Conservation (phyloP, 1,139 yeast species). For the Sugiyamaella castrensis region DNA sequence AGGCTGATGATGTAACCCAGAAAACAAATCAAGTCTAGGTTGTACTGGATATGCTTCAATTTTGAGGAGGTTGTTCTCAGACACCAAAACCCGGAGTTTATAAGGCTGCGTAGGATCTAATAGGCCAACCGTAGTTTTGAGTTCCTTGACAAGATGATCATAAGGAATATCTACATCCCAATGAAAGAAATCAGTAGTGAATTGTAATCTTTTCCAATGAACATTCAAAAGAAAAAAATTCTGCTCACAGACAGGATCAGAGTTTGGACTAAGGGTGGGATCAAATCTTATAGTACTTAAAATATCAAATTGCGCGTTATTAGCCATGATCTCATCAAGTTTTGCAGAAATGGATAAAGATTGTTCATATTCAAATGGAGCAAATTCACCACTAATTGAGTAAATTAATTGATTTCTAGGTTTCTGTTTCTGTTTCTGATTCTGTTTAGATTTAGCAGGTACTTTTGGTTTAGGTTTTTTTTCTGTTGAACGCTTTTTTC, state of each 20-base stretch:
- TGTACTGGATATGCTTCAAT: conserved; percentile 51
- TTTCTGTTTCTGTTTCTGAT: too few species aligned
- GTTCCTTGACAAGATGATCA: conserved; percentile 43
- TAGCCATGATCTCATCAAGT: conserved; percentile 10
- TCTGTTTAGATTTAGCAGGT: too few species aligned
- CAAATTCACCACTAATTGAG: conserved; percentile 1
- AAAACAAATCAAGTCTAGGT: conserved; percentile 42
- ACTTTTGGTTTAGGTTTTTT: too few species aligned
- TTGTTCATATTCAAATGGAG: conserved; percentile 13
- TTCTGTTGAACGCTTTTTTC: too few species aligned
- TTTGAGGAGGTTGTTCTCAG: conserved; percentile 47
- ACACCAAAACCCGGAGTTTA: conserved; percentile 58
- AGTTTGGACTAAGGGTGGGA: conserved; percentile 45
- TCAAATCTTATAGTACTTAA: conserved; percentile 73
- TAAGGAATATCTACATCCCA: conserved; percentile 47
- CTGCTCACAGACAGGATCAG: conserved; percentile 17
- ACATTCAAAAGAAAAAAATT: conserved; percentile 55
- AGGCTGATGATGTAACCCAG: conserved; percentile 39
- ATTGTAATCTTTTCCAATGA: conserved; percentile 59
- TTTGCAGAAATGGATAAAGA: not conserved
- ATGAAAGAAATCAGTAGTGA: conserved; percentile 54
- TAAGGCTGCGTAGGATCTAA: conserved; percentile 43
- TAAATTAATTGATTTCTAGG: not conserved
- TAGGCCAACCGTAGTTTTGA: conserved; percentile 44
- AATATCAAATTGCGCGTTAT: conserved; percentile 45